Base-by-base conservation (phyloP, 768 basidiomycete species). In the Tylopilus subfusipes region DNA sequence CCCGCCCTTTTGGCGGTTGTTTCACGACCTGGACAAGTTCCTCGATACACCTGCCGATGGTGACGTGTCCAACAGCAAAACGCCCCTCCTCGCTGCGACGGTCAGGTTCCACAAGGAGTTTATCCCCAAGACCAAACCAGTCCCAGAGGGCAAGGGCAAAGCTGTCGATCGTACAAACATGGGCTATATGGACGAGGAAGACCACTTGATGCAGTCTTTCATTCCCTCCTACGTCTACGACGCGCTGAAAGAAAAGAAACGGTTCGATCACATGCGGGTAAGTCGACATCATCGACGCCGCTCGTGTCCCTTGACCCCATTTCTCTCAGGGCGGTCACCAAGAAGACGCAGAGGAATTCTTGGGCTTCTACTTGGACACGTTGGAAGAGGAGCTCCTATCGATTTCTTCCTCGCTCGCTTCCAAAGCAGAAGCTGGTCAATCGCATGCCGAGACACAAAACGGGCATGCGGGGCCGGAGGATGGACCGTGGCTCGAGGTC, bases 321-420 rank as follows among this genome's bases (percentile, higher is more conserved):
- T 34, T 51, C 30, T 6, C 44, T 59, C 18, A 93, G 82, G 84
- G 90, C 34, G 94, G 94, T 0, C 90, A 93, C 54, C 96, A 99
- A 73, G 96, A 99, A 69, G 96, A 99, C 54, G 96, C 95, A 11
- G 95, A 99, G 70, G 96, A 99, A 71, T 98, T 97, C 70, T 77
- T 98, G n/a, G 96, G 96, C 4, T 98, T 97, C 73, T 96, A 92
- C 73, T 77, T 98, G 24, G 93, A 98, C 63, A 90, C 93, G 0
- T 75, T 99, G 6, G 93, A 96, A 69, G 96, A 99, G 68, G 96
- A 98, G 73, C 68, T 98, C 12, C 72, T 91, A 4, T 76, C 78
- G 4, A 72, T 96, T n/a, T 70, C 83, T 8, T 75, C 82, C 7
- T 77, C 83, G 0, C 63, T 85, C 16, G 68, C 73, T 12, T 73